Base-by-base conservation (phyloP, 768 basidiomycete species). In the Panellus pusillus region DNA sequence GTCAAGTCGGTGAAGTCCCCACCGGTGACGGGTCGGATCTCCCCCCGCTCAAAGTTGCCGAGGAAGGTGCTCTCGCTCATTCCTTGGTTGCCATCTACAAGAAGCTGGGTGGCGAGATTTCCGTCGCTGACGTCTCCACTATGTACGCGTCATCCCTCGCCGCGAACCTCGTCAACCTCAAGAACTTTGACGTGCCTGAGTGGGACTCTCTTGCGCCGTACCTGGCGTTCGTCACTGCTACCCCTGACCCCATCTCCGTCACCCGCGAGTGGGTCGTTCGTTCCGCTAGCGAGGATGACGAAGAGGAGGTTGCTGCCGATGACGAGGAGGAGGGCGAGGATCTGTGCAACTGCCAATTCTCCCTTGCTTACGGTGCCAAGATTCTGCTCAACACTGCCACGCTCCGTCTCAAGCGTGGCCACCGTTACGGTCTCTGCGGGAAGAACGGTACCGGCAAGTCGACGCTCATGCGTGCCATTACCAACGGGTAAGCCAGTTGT, bases 401-500 rank as follows among this genome's bases (percentile, higher is more conserved):
- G 60, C 91, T 98, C 72, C 93, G 95, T 71, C 90, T 98, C 71
- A 97, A 96, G 82, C 93, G 95, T 75, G 95, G 94, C 50, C 92
- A 97, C 78, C 93, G 95, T 70, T 98, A 98, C 72, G 95, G 95
- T 83, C 87, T 98, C 31, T 96, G 93, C 71, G 95, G 95, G 72
- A 91, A 94, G 79, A 98, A 98, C 74, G 95, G 95, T 84, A 94
- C 94, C 67, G 95, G 95, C 65, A 98, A 98, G 81, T 93, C 91
- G 1, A 93, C 91, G 24, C 83, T 93, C 70, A 93, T 93, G 91
- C 86, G 90, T 61, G 91, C 91, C 57, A 93, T 93, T 72, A 91
- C 85, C 74, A 93, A 93, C 65, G 91, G 89, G 76, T 79, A 55
- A 43, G 74, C 58, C 4, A 13, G 54, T 40, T 17, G 27, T 53